These are phyloP conservation scores for Epichloe elymi DNA, from an alignment of 2,329 filamentous ascomycete genomes.

Conservation along the genomic window DNA sequence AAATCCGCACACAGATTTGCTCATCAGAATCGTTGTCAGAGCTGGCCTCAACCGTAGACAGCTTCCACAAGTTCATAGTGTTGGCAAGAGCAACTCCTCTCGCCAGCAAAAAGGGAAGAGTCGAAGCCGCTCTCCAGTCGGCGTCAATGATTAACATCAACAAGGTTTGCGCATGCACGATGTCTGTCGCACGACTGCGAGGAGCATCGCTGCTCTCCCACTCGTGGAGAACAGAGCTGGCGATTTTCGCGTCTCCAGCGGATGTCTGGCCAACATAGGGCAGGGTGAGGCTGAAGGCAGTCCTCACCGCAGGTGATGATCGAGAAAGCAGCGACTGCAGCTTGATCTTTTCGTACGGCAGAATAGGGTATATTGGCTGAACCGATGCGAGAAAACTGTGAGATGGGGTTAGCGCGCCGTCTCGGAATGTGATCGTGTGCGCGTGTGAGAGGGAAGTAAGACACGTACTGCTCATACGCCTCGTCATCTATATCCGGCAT, in stretches of 20 bases:
- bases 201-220: constrained; percentile 34
- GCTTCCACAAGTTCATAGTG: constrained; percentile 44
- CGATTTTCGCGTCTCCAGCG: constrained; percentile 29
- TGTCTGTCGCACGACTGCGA: constrained; percentile 27
- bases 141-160: constrained; percentile 54
- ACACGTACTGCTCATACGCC: constrained; percentile 31
- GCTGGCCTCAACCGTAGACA: constrained; percentile 29
- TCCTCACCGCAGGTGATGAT: constrained; percentile 42
- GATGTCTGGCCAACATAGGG: constrained; percentile 35
- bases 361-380: constrained; percentile 53
- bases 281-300: constrained; percentile 52
- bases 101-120: constrained; percentile 37
- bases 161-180: constrained; percentile 53
- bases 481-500: constrained; percentile 24
- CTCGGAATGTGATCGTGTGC: neutral
- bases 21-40: constrained; percentile 47
- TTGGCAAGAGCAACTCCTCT: constrained; percentile 54
- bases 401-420: neutral
- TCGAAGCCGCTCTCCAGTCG: constrained; percentile 39
- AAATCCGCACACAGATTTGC: constrained; percentile 48
- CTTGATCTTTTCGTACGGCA: constrained; percentile 43
- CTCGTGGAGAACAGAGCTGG: constrained; percentile 34
- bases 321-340: constrained; percentile 42
- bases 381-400: constrained; percentile 49
- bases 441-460: neutral